Evolutionary conservation across 2,329 filamentous ascomycete species (phyloP).

Genomic region (Aspergillus bombycis): DNA sequence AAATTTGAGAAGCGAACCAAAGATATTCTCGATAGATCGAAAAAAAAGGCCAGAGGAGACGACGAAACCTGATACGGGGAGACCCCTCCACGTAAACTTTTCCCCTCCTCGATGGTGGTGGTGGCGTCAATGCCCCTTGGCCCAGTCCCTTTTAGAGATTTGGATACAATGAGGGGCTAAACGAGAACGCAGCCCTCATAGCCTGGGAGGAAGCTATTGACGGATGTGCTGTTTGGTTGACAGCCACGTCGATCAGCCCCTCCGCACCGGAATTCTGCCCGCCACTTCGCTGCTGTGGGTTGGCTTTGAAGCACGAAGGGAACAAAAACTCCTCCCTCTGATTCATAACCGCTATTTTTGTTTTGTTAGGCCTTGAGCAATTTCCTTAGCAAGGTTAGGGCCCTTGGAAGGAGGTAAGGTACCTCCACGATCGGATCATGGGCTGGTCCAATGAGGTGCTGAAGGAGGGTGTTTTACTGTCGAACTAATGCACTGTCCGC

Average conservation of each 20-base stretch:
- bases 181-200: background rate
- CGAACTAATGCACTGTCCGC: conserved; percentile 7
- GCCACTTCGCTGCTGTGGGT: background rate
- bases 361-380: conserved; percentile 2
- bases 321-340: background rate
- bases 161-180: conserved; percentile 1
- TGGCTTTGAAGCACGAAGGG: background rate
- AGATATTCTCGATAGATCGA: background rate
- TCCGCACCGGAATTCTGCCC: conserved; percentile 5
- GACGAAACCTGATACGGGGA: background rate
- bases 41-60: background rate
- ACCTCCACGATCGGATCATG: conserved; percentile 14
- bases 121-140: conserved; percentile 2
- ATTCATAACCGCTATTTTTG: background rate
- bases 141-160: conserved; percentile 4
- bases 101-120: background rate
- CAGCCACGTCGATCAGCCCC: conserved; percentile 11
- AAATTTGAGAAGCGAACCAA: background rate
- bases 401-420: conserved; percentile 10
- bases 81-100: background rate
- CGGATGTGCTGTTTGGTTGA: background rate
- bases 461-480: background rate
- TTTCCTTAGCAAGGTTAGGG: conserved; percentile 9
- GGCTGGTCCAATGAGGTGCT: conserved; percentile 4
- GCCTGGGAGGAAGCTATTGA: background rate